A percentile compares a stretch with the other conserved stretches of the same genome.
Conservation (phyloP, 176 grass and related monocot species). For the Metroxylon sagu region DNA sequence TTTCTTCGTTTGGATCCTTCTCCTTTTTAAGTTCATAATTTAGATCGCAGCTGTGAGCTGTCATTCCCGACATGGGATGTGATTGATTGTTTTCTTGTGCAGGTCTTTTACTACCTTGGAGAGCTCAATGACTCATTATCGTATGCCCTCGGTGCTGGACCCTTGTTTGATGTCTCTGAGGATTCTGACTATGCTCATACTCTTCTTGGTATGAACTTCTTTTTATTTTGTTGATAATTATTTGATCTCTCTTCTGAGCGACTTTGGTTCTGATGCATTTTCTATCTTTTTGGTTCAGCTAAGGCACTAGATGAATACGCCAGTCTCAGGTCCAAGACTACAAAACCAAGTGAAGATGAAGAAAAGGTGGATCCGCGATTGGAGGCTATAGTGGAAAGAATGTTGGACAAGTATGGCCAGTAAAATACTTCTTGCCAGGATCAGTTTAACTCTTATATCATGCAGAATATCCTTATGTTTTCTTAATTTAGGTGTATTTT, state of each 20-base stretch:
- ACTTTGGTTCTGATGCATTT: constrained; percentile 10
- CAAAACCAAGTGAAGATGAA: constrained; percentile 53
- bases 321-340: constrained; percentile 50
- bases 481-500: constrained; percentile 59
- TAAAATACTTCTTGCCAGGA: not conserved
- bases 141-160: constrained; percentile 96
- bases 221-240: constrained; percentile 2
- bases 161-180: constrained; percentile 89
- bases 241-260: constrained; percentile 6
- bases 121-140: constrained; percentile 84
- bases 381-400: constrained; percentile 89
- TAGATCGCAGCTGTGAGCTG: not conserved
- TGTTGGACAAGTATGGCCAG: constrained; percentile 81
- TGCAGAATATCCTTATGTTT: not conserved
- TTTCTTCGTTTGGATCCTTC: not conserved
- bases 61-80: not conserved
- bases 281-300: constrained; percentile 42
- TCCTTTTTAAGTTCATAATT: no score
- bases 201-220: constrained; percentile 56
- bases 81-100: constrained; percentile 2
- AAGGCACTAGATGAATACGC: constrained; percentile 98
- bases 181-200: constrained; percentile 88
- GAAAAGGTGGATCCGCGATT: constrained; percentile 71
- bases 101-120: constrained; percentile 98
- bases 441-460: no score